phyloP scores from a whole-genome alignment of 345 rosid genomes.

The Cochlearia excelsa region DNA sequence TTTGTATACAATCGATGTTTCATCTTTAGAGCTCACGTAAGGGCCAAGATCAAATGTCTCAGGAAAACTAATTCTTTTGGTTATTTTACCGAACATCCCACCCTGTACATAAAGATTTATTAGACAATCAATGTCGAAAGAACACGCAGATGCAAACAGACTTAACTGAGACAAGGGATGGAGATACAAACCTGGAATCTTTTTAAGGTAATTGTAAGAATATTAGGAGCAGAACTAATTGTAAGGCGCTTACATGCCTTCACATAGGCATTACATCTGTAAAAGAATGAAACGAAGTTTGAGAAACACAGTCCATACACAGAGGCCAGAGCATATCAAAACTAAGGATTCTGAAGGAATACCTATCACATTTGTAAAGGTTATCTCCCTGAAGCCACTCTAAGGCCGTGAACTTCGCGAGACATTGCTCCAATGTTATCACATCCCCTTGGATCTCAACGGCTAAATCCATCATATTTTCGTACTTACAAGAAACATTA shows the following conservation, averaged over 20 bases:
- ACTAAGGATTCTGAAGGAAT: conserved; percentile 24
- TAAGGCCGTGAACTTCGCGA: conserved; percentile 76
- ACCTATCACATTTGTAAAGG: conserved; percentile 95
- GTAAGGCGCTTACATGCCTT: conserved; percentile 96
- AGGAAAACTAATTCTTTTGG: conserved; percentile 86
- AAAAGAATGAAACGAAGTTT: neutral
- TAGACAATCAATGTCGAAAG: neutral
- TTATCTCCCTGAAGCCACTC: conserved; percentile 96
- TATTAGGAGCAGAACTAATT: conserved; percentile 68
- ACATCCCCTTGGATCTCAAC: conserved; percentile 97
- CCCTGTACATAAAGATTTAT: conserved; percentile 51
- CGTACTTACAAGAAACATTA: conserved; percentile 66
- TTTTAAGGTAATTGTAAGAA: conserved; percentile 91
- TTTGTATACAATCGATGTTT: conserved; percentile 67
- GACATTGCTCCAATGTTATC: conserved; percentile 88
- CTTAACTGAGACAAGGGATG: neutral
- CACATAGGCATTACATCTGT: conserved; percentile 86
- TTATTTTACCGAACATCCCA: conserved; percentile 95
- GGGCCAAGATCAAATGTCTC: conserved; percentile 82
- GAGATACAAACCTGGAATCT: conserved; percentile 70
- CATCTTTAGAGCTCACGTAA: conserved; percentile 73
- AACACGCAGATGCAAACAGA: conserved; percentile 5
- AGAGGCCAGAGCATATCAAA: conserved; percentile 4
- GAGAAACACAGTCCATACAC: conserved; percentile 13
- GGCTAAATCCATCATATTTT: conserved; percentile 34